Conservation (phyloP, 1,284 basidiomycete genomes). For the Tilletia setariae region DNA sequence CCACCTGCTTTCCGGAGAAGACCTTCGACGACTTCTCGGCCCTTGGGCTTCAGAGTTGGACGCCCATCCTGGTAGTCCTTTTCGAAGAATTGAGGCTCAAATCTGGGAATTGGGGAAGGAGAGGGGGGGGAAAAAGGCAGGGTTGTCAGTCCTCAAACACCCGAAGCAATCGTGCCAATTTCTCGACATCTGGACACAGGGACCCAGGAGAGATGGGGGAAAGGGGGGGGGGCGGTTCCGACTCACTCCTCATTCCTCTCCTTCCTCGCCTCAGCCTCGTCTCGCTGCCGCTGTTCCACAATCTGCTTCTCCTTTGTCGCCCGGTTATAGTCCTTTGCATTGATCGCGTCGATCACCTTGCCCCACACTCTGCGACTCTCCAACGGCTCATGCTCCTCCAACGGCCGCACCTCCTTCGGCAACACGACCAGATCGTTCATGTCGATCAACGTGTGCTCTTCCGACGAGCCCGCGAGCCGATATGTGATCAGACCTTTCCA, state of each 20-base stretch:
- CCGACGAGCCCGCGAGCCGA: not conserved
- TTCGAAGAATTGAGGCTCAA: constrained; percentile 74
- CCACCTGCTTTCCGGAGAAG: too few species aligned
- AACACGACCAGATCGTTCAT: not conserved
- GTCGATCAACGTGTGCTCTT: not conserved
- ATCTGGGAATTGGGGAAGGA: constrained; percentile 59
- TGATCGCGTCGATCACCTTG: constrained; percentile 56
- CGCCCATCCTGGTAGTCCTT: constrained; percentile 68
- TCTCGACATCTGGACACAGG: too few species aligned
- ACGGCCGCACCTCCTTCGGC: constrained; percentile 11
- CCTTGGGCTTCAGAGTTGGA: constrained; percentile 64
- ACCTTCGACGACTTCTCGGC: constrained; percentile 33
- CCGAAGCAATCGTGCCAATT: too few species aligned
- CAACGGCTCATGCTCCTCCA: constrained; percentile 9
- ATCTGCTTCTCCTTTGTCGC: constrained; percentile 19
- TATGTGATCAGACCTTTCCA: constrained; percentile 12
- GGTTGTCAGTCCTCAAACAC: not conserved
- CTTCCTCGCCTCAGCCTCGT: constrained; percentile 17
- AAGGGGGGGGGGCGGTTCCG: too few species aligned
- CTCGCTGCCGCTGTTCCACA: constrained; percentile 19
- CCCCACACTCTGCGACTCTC: constrained; percentile 7
- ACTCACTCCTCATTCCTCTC: constrained; percentile 15
- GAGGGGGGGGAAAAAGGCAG: too few species aligned
- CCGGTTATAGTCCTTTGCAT: constrained; percentile 71
- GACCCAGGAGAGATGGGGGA: too few species aligned